Evolutionary conservation across 2,329 filamentous ascomycete species (phyloP).

Genomic region (Berkeleyomyces rouxiae): DNA sequence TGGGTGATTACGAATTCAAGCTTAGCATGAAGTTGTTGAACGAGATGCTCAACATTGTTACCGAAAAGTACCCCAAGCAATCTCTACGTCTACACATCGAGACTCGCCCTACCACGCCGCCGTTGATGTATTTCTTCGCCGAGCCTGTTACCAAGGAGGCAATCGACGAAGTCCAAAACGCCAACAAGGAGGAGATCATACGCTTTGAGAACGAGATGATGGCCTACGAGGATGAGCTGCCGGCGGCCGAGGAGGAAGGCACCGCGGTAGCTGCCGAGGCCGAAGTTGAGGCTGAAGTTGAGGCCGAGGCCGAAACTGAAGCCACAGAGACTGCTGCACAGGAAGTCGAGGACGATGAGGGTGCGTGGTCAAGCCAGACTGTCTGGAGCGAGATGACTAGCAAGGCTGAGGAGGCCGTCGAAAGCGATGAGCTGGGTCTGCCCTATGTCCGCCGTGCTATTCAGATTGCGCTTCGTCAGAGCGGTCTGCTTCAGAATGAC

Average conservation of each 20-base stretch:
- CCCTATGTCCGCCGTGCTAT: constrained; percentile 36
- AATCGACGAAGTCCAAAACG: constrained; percentile 57
- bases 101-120: constrained; percentile 40
- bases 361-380: constrained; percentile 19
- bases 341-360: constrained; percentile 16
- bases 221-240: constrained; percentile 25
- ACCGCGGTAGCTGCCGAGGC: constrained; percentile 11
- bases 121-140: constrained; percentile 78
- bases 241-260: constrained; percentile 14
- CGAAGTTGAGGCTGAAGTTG: constrained; percentile 13
- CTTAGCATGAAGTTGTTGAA: constrained; percentile 66
- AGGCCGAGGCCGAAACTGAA: constrained; percentile 13
- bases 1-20: constrained; percentile 78
- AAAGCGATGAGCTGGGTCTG: constrained; percentile 38
- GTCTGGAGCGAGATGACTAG: constrained; percentile 39
- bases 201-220: constrained; percentile 50
- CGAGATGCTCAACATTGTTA: constrained; percentile 59
- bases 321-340: constrained; percentile 15
- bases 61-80: constrained; percentile 54
- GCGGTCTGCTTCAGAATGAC: constrained; percentile 31
- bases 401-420: constrained; percentile 39
- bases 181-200: constrained; percentile 46
- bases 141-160: constrained; percentile 63
- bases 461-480: constrained; percentile 37
- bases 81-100: constrained; percentile 73